phyloP scores from a whole-genome alignment of 2,329 filamentous ascomycete species.

The Sporothrix pseudoabietina region DNA sequence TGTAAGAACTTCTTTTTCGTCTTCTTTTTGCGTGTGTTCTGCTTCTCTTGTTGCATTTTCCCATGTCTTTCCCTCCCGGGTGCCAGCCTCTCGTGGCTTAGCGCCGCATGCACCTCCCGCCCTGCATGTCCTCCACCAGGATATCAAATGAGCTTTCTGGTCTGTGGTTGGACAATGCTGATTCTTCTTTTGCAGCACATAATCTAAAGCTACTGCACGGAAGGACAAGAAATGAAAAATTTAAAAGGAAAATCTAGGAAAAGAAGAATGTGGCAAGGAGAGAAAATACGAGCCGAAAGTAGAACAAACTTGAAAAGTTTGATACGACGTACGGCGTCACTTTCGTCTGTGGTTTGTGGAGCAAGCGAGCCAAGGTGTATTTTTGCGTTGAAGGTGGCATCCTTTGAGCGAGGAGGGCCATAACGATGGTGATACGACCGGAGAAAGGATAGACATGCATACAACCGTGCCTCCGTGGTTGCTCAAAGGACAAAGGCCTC shows the following conservation, averaged over 20 bases:
- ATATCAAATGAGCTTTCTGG: background rate
- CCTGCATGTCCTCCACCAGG: constrained; percentile 17
- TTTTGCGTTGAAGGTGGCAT: background rate
- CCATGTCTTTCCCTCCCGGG: background rate
- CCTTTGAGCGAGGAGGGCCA: background rate
- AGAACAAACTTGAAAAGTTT: background rate
- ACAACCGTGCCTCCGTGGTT: background rate
- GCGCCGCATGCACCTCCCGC: constrained; percentile 20
- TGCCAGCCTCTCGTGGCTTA: constrained; percentile 20
- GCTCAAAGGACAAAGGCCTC: background rate
- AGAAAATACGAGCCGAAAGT: background rate
- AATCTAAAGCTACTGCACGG: constrained; percentile 11
- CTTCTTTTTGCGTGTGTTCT: background rate
- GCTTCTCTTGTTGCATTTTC: background rate
- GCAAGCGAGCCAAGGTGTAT: background rate
- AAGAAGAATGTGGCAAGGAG: background rate
- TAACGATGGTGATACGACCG: constrained; percentile 2
- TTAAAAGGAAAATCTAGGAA: background rate
- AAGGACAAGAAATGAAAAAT: background rate
- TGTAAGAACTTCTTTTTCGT: background rate
- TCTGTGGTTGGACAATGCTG: constrained; percentile 16
- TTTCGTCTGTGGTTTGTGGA: background rate
- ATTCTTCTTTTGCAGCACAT: background rate
- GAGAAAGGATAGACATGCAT: constrained; percentile 6
- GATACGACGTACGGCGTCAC: background rate